A percentile compares a stretch with the other conserved stretches of the same genome.
Evolutionary conservation across 1,139 yeast genomes (phyloP).

Genomic region (Geotrichum aggregatum): DNA sequence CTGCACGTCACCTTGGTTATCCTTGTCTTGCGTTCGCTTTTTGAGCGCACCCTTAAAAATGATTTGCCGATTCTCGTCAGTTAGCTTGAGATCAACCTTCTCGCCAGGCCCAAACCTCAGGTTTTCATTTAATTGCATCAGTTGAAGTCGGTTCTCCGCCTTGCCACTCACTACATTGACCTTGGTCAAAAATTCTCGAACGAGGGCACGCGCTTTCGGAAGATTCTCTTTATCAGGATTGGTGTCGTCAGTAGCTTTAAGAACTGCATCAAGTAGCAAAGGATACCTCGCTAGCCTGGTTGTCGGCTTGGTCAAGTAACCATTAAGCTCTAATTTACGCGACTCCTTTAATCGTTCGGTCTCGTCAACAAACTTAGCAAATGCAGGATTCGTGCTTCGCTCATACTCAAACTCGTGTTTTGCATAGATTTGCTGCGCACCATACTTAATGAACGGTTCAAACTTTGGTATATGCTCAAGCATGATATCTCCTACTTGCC

Average conservation of each 20-base stretch:
- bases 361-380: constrained; percentile 89
- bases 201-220: constrained; percentile 67
- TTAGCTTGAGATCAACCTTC: constrained; percentile 78
- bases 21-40: constrained; percentile 75
- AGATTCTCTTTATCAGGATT: constrained; percentile 71
- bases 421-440: constrained; percentile 95
- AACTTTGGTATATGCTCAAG: constrained; percentile 78
- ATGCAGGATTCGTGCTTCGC: constrained; percentile 80
- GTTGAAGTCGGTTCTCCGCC: constrained; percentile 86
- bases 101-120: constrained; percentile 75
- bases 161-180: constrained; percentile 91
- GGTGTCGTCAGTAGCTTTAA: constrained; percentile 73
- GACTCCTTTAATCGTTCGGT: constrained; percentile 87
- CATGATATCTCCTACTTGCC: constrained; percentile 81
- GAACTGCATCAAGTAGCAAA: constrained; percentile 71
- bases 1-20: constrained; percentile 64
- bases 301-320: constrained; percentile 91
- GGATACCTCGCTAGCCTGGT: constrained; percentile 96
- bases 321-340: constrained; percentile 83
- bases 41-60: constrained; percentile 73
- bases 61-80: constrained; percentile 75
- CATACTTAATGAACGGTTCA: constrained; percentile 88
- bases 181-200: constrained; percentile 69
- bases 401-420: constrained; percentile 94
- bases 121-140: constrained; percentile 79